These are phyloP conservation scores for Starmerella sirachaensis DNA, from an alignment of 805 yeast genomes.

Conservation along the genomic window DNA sequence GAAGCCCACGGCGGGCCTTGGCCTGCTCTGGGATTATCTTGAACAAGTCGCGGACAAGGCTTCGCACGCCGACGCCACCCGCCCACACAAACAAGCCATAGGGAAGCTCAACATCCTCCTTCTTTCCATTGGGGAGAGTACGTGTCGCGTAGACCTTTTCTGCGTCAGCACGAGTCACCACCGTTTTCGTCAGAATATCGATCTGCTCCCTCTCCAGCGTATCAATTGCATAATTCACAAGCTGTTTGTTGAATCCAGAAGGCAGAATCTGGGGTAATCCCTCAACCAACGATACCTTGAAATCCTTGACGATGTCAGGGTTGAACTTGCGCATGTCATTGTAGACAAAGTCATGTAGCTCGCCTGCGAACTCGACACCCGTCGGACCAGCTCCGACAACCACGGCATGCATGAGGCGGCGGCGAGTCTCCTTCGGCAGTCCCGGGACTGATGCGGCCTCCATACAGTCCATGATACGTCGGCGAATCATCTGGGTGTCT, in stretches of 20 bases:
- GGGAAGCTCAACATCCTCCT: conserved; percentile 53
- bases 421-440: conserved; percentile 58
- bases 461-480: conserved; percentile 70
- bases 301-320: conserved; percentile 72
- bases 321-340: conserved; percentile 84
- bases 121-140: conserved; percentile 54
- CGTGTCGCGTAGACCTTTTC: conserved; percentile 57
- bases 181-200: conserved; percentile 67
- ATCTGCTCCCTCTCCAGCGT: conserved; percentile 59
- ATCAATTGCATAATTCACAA: conserved; percentile 59
- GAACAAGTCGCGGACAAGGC: conserved; percentile 54
- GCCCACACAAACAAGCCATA: conserved; percentile 96
- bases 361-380: conserved; percentile 96
- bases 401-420: conserved; percentile 72
- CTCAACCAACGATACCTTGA: conserved; percentile 75
- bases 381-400: conserved; percentile 99
- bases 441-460: conserved; percentile 78
- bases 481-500: conserved; percentile 76
- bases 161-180: conserved; percentile 75
- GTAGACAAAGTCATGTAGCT: conserved; percentile 83
- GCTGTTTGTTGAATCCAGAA: conserved; percentile 32
- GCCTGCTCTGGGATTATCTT: conserved; percentile 47
- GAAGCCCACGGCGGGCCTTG: conserved; percentile 79
- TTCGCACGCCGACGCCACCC: conserved; percentile 88
- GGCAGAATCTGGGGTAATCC: conserved; percentile 80